A percentile compares a stretch with the other conserved stretches of the same genome.
phyloP scores from a whole-genome alignment of 2,329 filamentous ascomycete genomes.

The Stachybotrys chartarum region DNA sequence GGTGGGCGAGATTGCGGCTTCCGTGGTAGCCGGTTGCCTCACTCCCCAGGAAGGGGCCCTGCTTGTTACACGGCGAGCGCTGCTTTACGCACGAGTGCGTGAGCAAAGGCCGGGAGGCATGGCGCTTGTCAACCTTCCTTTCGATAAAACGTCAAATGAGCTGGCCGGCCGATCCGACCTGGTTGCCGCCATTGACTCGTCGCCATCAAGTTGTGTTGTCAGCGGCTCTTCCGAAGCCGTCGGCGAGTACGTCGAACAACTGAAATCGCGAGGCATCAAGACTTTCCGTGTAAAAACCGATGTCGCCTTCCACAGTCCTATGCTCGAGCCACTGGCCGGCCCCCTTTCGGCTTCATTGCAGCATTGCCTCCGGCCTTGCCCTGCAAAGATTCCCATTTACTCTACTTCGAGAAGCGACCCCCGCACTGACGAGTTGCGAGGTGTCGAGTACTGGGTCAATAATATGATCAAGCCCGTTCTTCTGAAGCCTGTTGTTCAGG shows the following conservation, averaged over 20 bases:
- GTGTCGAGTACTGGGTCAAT: conserved; percentile 5
- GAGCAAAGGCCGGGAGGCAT: conserved; percentile 2
- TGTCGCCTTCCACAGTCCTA: conserved; percentile 7
- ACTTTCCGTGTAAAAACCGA: conserved; percentile 4
- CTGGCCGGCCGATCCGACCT: background rate
- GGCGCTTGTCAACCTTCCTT: conserved; percentile 2
- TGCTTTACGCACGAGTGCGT: conserved; percentile 1
- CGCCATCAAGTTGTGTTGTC: conserved; percentile 4
- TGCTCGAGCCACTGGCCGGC: conserved; percentile 1
- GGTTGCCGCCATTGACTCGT: conserved; percentile 6
- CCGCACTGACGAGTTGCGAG: background rate
- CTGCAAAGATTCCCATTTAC: conserved; percentile 2
- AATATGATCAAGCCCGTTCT: conserved; percentile 8
- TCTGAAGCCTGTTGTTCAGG: conserved; percentile 2
- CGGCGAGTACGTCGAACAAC: background rate
- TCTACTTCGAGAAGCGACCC: conserved; percentile 4
- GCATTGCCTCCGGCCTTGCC: background rate
- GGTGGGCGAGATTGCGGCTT: conserved; percentile 6
- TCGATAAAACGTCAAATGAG: background rate
- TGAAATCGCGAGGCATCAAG: background rate
- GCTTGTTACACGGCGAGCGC: conserved; percentile 1
- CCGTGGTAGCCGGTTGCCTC: conserved; percentile 5
- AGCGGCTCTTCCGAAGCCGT: conserved; percentile 1
- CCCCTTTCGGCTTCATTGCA: background rate
- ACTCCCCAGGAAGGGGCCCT: conserved; percentile 4